Evolutionary conservation across 257 asterid species (phyloP).

Genomic region (Fraxinus excelsior): DNA sequence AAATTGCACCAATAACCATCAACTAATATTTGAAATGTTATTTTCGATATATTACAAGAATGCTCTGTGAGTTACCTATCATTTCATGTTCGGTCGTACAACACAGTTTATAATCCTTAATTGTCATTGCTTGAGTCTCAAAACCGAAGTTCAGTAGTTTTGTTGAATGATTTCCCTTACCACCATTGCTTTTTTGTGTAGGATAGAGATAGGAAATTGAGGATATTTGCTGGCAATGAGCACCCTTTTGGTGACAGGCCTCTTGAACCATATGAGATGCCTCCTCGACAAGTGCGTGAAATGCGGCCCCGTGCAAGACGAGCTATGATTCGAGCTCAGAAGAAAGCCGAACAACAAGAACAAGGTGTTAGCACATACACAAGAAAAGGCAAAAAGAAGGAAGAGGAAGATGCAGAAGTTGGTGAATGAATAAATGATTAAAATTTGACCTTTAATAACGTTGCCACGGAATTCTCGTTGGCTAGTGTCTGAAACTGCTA

Average conservation of each 20-base stretch:
- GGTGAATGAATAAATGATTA: constrained; percentile 23
- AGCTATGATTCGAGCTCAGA: constrained; percentile 90
- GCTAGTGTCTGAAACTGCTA: background rate
- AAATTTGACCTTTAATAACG: background rate
- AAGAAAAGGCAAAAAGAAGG: constrained; percentile 68
- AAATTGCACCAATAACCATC: background rate
- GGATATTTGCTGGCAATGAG: constrained; percentile 80
- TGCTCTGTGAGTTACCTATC: background rate
- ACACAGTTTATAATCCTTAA: background rate
- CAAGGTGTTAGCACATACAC: constrained; percentile 39
- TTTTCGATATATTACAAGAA: background rate
- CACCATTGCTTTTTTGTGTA: constrained; percentile 27
- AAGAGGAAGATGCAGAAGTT: constrained; percentile 38
- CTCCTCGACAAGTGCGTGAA: constrained; percentile 87
- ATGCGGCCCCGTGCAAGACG: constrained; percentile 87
- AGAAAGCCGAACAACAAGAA: constrained; percentile 80
- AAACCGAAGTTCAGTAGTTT: background rate
- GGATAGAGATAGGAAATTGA: constrained; percentile 89
- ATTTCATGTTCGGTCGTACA: background rate
- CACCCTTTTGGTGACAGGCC: constrained; percentile 90
- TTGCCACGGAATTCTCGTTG: background rate
- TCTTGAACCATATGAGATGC: constrained; percentile 71
- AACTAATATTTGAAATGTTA: background rate
- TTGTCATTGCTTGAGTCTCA: background rate
- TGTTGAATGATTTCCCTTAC: constrained; percentile 8